Evolutionary conservation across 2,329 filamentous ascomycete species (phyloP).

Genomic region (Neophaeococcomyces mojaviensis): DNA sequence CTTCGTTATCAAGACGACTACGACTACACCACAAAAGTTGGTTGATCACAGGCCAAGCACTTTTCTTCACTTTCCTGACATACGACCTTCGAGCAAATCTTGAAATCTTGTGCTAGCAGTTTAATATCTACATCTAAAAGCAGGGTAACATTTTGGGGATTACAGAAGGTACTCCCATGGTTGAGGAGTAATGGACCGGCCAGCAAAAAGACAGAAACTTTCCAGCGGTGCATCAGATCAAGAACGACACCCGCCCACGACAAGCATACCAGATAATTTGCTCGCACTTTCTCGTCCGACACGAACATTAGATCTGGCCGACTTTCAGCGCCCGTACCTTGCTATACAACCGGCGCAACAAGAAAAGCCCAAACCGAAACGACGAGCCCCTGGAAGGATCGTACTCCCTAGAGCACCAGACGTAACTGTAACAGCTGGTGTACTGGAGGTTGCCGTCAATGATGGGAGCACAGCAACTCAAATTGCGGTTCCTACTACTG

Average conservation of each 20-base stretch:
- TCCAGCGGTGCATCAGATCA: conserved; percentile 1
- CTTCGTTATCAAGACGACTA: no score
- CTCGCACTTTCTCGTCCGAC: conserved; percentile 7
- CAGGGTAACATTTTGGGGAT: neutral
- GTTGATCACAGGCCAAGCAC: no score
- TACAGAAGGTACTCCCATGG: neutral
- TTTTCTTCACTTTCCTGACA: no score
- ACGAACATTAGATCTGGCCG: conserved; percentile 15
- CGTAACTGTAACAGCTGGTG: conserved; percentile 17
- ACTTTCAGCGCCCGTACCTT: conserved; percentile 17
- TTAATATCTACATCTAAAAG: no score
- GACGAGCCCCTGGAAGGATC: neutral
- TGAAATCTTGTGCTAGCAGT: no score
- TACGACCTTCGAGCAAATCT: no score
- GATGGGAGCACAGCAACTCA: conserved; percentile 18
- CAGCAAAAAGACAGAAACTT: conserved; percentile 20
- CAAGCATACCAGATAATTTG: neutral
- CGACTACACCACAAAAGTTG: no score
- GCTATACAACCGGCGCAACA: no score
- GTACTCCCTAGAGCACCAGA: conserved; percentile 16
- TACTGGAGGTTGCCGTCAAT: conserved; percentile 20
- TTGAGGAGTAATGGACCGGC: conserved; percentile 17
- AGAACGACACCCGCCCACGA: neutral
- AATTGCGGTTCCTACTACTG: conserved; percentile 14
- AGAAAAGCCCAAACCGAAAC: neutral